Percentiles rank a stretch among this genome's conserved stretches.
Evolutionary conservation across 352 stramenopile genomes (phyloP).

Genomic region (Phytophthora palmivora): DNA sequence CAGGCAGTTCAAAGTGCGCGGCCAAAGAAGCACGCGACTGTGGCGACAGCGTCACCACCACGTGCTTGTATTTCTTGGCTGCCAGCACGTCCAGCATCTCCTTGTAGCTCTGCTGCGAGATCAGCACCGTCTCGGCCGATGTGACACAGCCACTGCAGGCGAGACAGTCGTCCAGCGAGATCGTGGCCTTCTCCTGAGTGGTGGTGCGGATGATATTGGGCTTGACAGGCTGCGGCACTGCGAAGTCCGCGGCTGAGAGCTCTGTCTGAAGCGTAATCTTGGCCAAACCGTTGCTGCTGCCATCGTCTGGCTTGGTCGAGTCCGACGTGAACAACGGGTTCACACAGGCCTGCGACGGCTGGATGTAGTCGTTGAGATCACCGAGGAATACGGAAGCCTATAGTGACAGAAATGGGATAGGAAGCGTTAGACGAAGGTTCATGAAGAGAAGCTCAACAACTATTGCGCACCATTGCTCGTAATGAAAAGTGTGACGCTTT

Average conservation of each 20-base stretch:
- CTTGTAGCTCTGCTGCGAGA: conserved; percentile 95
- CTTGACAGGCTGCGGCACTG: conserved; percentile 45
- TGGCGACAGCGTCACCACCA: conserved; percentile 91
- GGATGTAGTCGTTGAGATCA: conserved; percentile 95
- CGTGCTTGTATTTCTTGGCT: conserved; percentile 49
- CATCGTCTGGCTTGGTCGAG: conserved; percentile 1
- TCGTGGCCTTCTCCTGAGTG: conserved; percentile 87
- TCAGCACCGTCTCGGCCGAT: conserved; percentile 98
- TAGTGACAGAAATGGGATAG: background rate
- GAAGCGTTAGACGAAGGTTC: background rate
- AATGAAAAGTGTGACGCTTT: background rate
- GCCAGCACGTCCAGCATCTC: conserved; percentile 82
- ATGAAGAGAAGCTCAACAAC: background rate
- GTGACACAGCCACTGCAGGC: conserved; percentile 98
- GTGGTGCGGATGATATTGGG: conserved; percentile 85
- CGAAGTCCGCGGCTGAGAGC: conserved; percentile 66
- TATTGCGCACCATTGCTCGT: conserved; percentile 32
- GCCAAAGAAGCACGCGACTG: conserved; percentile 90
- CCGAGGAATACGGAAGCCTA: conserved; percentile 93
- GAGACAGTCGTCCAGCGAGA: conserved; percentile 97
- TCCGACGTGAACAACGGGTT: conserved; percentile 92
- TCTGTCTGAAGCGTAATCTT: conserved; percentile 86
- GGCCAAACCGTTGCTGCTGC: conserved; percentile 40
- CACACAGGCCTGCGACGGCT: conserved; percentile 93
- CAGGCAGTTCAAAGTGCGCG: conserved; percentile 75